Conservation (phyloP, 345 rosid genomes). For the Litchi chinensis region DNA sequence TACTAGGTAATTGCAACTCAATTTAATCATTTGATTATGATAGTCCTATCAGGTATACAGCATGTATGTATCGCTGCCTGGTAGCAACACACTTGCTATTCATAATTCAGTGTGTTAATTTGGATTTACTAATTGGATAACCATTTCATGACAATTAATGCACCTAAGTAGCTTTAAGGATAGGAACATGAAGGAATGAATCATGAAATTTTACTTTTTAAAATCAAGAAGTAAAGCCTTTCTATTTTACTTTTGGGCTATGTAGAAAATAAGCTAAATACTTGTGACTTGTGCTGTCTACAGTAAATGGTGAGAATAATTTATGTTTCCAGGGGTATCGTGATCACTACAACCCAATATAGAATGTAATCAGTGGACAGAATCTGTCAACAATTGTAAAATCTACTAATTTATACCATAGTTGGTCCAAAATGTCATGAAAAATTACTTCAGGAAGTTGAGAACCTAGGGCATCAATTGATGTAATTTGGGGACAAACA, state of each 20-base stretch:
- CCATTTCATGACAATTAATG: not conserved
- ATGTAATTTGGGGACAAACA: not conserved
- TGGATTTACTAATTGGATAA: not conserved
- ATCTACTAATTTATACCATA: not conserved
- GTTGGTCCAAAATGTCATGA: not conserved
- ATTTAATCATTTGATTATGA: slow-evolving; percentile 5
- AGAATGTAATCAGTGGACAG: not conserved
- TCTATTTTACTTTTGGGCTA: too few species aligned
- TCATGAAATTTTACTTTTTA: too few species aligned
- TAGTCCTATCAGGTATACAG: slow-evolving; percentile 1
- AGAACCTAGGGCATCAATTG: not conserved
- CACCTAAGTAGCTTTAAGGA: not conserved
- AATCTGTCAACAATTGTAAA: too few species aligned
- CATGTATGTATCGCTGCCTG: not conserved
- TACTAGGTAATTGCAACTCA: not conserved
- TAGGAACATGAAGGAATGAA: not conserved
- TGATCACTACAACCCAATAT: not conserved
- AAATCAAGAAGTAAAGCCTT: too few species aligned
- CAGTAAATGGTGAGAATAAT: too few species aligned
- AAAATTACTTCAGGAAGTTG: not conserved
- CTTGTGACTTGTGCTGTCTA: too few species aligned
- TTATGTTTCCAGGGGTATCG: too few species aligned
- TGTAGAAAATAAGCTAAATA: too few species aligned
- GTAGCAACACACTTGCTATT: not conserved
- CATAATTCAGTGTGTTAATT: not conserved